Percentiles rank a stretch among this genome's conserved stretches.
phyloP scores from a whole-genome alignment of 2,329 filamentous ascomycete genomes.

The Aspergillus sp. region DNA sequence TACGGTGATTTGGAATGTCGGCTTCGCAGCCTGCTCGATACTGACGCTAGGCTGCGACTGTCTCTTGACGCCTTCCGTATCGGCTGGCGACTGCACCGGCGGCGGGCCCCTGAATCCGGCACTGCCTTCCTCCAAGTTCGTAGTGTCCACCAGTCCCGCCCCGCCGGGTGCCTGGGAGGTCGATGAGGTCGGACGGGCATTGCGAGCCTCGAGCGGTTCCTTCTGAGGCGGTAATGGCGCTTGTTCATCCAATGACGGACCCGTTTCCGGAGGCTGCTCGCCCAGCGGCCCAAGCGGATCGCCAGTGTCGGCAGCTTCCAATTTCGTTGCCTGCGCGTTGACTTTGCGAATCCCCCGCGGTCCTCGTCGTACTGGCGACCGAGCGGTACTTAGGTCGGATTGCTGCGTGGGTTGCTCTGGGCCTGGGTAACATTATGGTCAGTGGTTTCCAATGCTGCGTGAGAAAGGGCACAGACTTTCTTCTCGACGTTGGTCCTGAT shows the following conservation, averaged over 20 bases:
- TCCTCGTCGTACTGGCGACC: conserved; percentile 40
- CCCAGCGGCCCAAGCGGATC: conserved; percentile 55
- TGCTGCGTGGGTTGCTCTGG: conserved; percentile 24
- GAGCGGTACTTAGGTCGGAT: conserved; percentile 34
- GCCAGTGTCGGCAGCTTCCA: conserved; percentile 53
- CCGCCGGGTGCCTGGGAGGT: conserved; percentile 40
- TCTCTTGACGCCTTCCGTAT: conserved; percentile 37
- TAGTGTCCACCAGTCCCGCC: conserved; percentile 51
- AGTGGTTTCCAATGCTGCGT: background rate
- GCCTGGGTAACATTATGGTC: conserved; percentile 9
- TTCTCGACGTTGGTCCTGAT: too few species aligned
- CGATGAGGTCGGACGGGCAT: conserved; percentile 28
- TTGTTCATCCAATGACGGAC: conserved; percentile 38
- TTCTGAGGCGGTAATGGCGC: conserved; percentile 52
- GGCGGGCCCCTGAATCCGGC: conserved; percentile 56
- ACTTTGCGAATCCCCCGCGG: conserved; percentile 48
- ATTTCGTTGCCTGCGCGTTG: conserved; percentile 50
- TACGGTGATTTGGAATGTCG: conserved; percentile 79
- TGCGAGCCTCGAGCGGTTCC: conserved; percentile 37
- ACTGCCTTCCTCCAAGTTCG: conserved; percentile 62
- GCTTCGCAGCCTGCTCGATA: conserved; percentile 87
- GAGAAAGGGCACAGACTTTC: background rate
- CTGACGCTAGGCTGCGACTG: conserved; percentile 69
- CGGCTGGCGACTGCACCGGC: conserved; percentile 45
- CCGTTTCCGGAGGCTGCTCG: conserved; percentile 28